phyloP scores from a whole-genome alignment of 2,329 filamentous ascomycete genomes.

The Fusarium secorum region DNA sequence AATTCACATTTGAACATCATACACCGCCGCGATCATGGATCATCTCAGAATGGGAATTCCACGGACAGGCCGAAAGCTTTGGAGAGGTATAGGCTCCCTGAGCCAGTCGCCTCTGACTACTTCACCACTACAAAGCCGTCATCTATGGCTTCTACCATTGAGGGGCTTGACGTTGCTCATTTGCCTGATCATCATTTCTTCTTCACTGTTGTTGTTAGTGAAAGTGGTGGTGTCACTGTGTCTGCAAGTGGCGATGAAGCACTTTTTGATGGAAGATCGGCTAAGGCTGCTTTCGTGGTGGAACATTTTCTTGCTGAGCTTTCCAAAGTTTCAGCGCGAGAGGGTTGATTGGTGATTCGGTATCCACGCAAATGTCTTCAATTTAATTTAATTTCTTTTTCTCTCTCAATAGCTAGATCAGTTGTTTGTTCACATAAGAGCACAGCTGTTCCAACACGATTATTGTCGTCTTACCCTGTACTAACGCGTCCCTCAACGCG shows the following conservation, averaged over 20 bases:
- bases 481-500: not conserved
- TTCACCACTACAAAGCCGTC: not conserved
- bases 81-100: not conserved
- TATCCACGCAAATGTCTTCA: not conserved
- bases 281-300: accelerated
- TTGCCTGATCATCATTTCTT: not conserved
- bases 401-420: not conserved
- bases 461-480: not conserved
- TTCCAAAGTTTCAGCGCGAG: accelerated
- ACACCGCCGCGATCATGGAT: not conserved
- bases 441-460: accelerated
- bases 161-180: not conserved
- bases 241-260: not conserved
- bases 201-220: not conserved
- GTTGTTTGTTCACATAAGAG: accelerated
- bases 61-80: accelerated
- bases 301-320: not conserved
- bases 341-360: not conserved
- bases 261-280: accelerated
- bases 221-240: not conserved
- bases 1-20: constrained; percentile 22
- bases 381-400: not conserved
- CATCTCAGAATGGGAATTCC: accelerated
- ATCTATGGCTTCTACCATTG: not conserved
- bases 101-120: constrained; percentile 8